Conservation (phyloP, 441 rosid species). For the Pelargonium australe region DNA sequence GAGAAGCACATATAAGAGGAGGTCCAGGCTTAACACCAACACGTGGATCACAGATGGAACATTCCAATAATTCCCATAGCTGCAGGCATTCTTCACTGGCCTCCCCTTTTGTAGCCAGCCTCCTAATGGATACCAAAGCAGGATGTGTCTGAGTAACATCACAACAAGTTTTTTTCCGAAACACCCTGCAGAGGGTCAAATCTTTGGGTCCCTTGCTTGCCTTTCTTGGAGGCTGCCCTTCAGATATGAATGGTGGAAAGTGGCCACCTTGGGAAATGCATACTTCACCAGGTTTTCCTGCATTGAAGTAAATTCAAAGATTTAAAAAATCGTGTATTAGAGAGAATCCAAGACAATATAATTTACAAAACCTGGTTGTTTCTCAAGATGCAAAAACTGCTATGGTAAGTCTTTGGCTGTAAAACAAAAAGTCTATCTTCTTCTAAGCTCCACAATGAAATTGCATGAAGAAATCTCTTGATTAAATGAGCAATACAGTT, state of each 20-base stretch:
- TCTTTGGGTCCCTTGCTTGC: constrained; percentile 52
- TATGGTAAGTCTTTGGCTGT: too few species aligned
- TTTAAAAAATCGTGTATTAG: background rate
- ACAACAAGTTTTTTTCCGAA: constrained; percentile 65
- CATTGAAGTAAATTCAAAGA: constrained; percentile 15
- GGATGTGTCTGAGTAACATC: constrained; percentile 63
- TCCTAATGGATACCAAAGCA: constrained; percentile 55
- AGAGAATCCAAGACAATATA: background rate
- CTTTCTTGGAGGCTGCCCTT: constrained; percentile 58
- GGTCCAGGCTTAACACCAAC: constrained; percentile 65
- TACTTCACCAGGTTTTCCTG: constrained; percentile 36
- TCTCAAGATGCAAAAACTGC: background rate
- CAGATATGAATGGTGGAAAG: constrained; percentile 49
- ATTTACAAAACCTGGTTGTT: background rate
- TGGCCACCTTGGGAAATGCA: constrained; percentile 64
- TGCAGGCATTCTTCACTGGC: constrained; percentile 59
- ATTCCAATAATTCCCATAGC: constrained; percentile 70
- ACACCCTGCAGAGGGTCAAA: constrained; percentile 62
- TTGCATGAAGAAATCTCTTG: too few species aligned
- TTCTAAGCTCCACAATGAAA: too few species aligned
- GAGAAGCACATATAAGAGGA: constrained; percentile 55
- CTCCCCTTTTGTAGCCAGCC: constrained; percentile 63
- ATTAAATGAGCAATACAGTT: too few species aligned
- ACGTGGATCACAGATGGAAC: constrained; percentile 68
- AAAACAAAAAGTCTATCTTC: too few species aligned